phyloP scores from a whole-genome alignment of 352 stramenopile genomes.

The Phytophthora cactorum region DNA sequence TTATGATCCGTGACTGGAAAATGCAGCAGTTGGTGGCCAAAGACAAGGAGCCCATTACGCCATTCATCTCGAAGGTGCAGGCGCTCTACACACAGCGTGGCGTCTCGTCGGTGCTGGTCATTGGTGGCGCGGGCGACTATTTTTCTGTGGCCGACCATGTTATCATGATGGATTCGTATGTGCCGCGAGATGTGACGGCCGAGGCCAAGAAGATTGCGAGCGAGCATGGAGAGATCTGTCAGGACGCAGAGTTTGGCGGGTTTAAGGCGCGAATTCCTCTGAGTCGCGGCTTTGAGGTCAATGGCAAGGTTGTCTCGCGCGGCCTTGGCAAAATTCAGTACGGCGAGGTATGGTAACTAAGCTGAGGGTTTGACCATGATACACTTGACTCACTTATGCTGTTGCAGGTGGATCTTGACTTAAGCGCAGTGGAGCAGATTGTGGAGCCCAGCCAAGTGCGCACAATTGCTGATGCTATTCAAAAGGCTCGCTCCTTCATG shows the following conservation, averaged over 20 bases:
- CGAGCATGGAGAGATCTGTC: constrained; percentile 57
- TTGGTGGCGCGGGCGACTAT: constrained; percentile 96
- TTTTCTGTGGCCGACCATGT: constrained; percentile 97
- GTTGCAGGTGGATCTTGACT: constrained; percentile 79
- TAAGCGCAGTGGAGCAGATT: constrained; percentile 88
- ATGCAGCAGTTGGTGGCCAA: constrained; percentile 96
- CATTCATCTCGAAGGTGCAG: constrained; percentile 96
- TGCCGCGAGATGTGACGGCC: constrained; percentile 91
- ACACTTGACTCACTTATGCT: constrained; percentile 1
- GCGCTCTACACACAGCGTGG: constrained; percentile 89
- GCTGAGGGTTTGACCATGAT: background rate
- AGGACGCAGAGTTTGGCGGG: constrained; percentile 56
- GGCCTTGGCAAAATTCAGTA: constrained; percentile 84
- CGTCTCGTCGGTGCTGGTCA: constrained; percentile 96
- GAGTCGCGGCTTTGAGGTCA: constrained; percentile 60
- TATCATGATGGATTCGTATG: constrained; percentile 97
- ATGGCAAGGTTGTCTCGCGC: constrained; percentile 80
- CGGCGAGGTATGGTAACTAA: constrained; percentile 62
- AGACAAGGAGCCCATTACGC: constrained; percentile 98
- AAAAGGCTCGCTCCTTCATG: constrained; percentile 62
- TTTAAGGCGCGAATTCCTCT: constrained; percentile 64
- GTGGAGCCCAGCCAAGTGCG: constrained; percentile 90
- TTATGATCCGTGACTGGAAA: constrained; percentile 98
- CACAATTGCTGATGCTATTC: constrained; percentile 76
- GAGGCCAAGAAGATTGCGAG: constrained; percentile 93